Percentiles rank a stretch among this genome's conserved stretches.
Evolutionary conservation across 2,329 filamentous ascomycete genomes (phyloP).

Genomic region (Diaporthe caulivora): DNA sequence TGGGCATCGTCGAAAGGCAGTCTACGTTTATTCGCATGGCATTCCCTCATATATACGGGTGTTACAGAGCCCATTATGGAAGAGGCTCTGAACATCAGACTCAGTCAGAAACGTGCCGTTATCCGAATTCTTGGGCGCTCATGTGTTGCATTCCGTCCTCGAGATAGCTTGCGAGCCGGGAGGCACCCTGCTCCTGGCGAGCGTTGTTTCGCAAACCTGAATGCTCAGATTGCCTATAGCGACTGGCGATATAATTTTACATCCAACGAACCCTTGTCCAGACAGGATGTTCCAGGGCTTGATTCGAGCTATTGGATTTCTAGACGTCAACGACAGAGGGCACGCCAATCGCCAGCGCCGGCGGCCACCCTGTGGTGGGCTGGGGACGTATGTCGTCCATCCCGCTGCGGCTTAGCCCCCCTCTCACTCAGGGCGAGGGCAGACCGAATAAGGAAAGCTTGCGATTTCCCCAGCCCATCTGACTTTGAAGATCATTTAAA

Average conservation of each 20-base stretch:
- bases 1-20: neutral
- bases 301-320: neutral
- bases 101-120: conserved; percentile 11
- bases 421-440: neutral
- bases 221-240: conserved; percentile 1
- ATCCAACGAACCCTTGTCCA: neutral
- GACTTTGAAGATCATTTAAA: neutral
- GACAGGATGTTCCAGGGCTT: neutral
- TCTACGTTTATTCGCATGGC: neutral
- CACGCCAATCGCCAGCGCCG: conserved; percentile 28
- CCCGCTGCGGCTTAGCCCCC: neutral
- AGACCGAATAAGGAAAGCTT: conserved; percentile 36
- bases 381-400: neutral
- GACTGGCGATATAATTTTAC: neutral
- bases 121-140: conserved; percentile 6
- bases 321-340: conserved; percentile 12
- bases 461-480: conserved; percentile 14
- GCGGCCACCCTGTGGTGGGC: neutral
- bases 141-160: conserved; percentile 16
- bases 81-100: conserved; percentile 12
- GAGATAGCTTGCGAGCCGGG: conserved; percentile 20
- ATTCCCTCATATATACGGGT: neutral
- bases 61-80: neutral
- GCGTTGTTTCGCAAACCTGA: conserved; percentile 2
- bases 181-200: conserved; percentile 4